Percentiles rank a stretch among this genome's conserved stretches.
phyloP scores from a whole-genome alignment of 208 protist genomes.

The Crithidia bombi region DNA sequence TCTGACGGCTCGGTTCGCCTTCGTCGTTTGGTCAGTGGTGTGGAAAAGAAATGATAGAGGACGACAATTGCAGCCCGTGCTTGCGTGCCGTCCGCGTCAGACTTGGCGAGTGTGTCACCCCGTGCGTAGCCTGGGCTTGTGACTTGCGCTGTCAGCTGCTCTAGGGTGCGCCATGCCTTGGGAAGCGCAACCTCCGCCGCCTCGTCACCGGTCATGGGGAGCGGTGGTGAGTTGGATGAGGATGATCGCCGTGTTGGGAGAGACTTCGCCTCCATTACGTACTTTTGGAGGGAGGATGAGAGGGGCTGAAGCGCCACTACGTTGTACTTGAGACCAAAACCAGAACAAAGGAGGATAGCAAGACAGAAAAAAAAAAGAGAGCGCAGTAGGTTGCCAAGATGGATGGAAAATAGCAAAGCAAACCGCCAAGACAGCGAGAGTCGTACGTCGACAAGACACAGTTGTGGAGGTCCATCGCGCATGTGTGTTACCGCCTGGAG shows the following conservation, averaged over 20 bases:
- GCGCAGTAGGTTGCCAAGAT: neutral
- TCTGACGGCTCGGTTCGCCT: too few relatives aligned
- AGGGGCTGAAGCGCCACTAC: too few relatives aligned
- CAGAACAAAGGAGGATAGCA: neutral
- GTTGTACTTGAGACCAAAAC: too few relatives aligned
- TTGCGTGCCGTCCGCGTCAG: neutral
- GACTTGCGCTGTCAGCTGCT: conserved; percentile 17
- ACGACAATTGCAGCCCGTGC: neutral
- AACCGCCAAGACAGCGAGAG: too few relatives aligned
- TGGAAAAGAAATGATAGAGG: conserved; percentile 10
- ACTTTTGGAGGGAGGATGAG: too few relatives aligned
- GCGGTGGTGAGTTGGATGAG: neutral
- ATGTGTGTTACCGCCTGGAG: too few relatives aligned
- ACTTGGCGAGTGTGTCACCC: neutral
- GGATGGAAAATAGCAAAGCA: too few relatives aligned
- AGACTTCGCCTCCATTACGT: too few relatives aligned
- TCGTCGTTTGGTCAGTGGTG: neutral
- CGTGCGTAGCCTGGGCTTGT: conserved; percentile 1
- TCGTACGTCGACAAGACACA: too few relatives aligned
- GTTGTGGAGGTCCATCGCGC: too few relatives aligned
- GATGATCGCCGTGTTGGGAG: too few relatives aligned
- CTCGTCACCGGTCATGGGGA: neutral
- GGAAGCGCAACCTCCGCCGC: neutral
- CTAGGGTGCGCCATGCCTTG: conserved; percentile 19
- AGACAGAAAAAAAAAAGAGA: conserved; percentile 6